Evolutionary conservation across 345 rosid species (phyloP), one percentile per base, ranked within the genome.

Genomic region (Noccaea caerulescens): DNA sequence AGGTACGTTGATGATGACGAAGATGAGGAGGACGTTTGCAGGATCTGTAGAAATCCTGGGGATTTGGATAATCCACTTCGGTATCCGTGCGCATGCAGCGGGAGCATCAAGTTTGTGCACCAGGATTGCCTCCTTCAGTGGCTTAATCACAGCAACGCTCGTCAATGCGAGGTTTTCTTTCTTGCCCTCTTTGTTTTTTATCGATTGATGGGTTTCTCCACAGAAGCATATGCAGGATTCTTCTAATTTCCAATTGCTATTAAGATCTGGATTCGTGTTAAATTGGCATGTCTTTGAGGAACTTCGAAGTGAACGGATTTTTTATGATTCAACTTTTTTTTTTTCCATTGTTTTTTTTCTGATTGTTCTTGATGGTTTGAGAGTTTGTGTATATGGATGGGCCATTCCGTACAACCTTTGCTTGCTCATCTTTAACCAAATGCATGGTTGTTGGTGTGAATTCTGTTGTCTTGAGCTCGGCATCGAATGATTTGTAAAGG

Each of bases 61-160:
- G 98, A 95, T 36, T 69, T 86, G 23, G 97, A 90, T 46, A 92
- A 92, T 80, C 98, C 98, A 75, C 84, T 95, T 32, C 82, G 85
- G 75, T 92, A 92, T 69, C 99, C 99, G 2, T 95, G 99, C 66
- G 98, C 99, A 0, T 95, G 99, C 63, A 90, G 99, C 72, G 99
- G 99, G 20, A 95, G 99, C 68, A 95, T 95, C 74, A 95, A 92
- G 82, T 95, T 84, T 59, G 99, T 95, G 55, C 99, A 95, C 58
- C 99, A 95, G 77, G 96, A 95, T 78, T 95, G 99, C 50, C 96
- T 95, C 47, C 93, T 95, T 46, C 98, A 95, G 88, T 95, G 99
- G 99, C 93, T 95, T 41, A 87, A 88, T 76, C 99, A 92, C 62
- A 91, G 97, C 82, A 95, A 95, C 81, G 96, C 98, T 70, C 99